Percentiles rank a stretch among this genome's conserved stretches.
Evolutionary conservation across 139 green algal genomes (phyloP).

Genomic region (Astrephomene gubernaculifera): DNA sequence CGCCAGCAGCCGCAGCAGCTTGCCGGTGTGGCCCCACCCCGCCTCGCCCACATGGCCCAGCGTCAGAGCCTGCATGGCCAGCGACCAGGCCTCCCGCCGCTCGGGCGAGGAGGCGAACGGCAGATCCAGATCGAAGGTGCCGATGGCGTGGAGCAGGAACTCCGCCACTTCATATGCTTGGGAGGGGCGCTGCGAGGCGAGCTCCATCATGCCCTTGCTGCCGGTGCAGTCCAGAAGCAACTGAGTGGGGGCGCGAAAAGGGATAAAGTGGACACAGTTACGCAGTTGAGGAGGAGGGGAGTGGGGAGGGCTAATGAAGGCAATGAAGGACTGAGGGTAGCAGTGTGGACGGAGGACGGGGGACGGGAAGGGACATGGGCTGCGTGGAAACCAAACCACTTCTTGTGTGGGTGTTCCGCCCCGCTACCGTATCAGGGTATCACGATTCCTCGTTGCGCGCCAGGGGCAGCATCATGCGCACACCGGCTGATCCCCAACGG

Average conservation of each 20-base stretch:
- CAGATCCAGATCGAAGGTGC: not conserved
- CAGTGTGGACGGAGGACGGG: too few species aligned
- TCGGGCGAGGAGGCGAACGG: not conserved
- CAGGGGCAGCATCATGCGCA: too few species aligned
- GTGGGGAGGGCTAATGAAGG: too few species aligned
- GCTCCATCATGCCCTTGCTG: not conserved
- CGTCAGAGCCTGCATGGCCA: slow-evolving; percentile 9
- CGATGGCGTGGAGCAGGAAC: not conserved
- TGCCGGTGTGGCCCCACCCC: not conserved
- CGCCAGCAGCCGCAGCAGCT: not conserved
- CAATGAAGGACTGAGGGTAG: too few species aligned
- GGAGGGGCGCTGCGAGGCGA: not conserved
- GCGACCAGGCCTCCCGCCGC: not conserved
- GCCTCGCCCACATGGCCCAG: not conserved
- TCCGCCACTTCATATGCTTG: not conserved
- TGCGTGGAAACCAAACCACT: too few species aligned
- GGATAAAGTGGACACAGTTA: too few species aligned
- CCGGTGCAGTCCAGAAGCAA: not conserved
- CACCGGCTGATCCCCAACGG: too few species aligned
- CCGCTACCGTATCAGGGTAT: too few species aligned
- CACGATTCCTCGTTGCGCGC: too few species aligned
- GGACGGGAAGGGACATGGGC: too few species aligned
- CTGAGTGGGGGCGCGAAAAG: not conserved
- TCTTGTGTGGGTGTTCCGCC: too few species aligned
- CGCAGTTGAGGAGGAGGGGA: too few species aligned